Evolutionary conservation across 371 early-diverging fungal species (phyloP).

Genomic region (Zychaea mexicana): DNA sequence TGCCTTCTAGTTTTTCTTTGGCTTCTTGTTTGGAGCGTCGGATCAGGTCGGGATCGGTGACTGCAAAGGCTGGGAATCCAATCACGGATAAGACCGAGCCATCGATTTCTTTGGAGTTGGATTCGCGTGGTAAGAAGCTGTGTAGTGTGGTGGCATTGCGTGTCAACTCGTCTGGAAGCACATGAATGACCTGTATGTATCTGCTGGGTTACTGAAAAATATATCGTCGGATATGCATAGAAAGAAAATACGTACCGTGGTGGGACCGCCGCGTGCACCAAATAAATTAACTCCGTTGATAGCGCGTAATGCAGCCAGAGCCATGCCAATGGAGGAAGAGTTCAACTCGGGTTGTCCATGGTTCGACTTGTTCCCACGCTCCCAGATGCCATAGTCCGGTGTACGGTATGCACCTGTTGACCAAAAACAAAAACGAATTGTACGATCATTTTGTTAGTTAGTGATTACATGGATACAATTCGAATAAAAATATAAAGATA

Average conservation of each 20-base stretch:
- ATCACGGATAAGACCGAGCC: constrained; percentile 86
- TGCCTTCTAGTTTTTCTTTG: constrained; percentile 81
- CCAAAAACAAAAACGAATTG: background rate
- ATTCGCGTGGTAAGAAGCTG: constrained; percentile 87
- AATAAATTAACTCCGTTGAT: constrained; percentile 89
- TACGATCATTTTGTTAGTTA: background rate
- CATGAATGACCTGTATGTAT: constrained; percentile 70
- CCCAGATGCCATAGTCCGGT: constrained; percentile 93
- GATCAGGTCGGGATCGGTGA: constrained; percentile 68
- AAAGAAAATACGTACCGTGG: constrained; percentile 65
- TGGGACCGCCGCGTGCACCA: constrained; percentile 80
- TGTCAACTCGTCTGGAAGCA: constrained; percentile 85
- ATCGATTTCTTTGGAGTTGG: constrained; percentile 89
- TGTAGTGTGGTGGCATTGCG: constrained; percentile 82
- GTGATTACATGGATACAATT: background rate
- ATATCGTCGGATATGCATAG: too few relatives aligned
- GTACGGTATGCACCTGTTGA: constrained; percentile 69
- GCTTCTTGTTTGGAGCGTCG: constrained; percentile 75
- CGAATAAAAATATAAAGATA: constrained; percentile 14
- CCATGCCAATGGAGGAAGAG: constrained; percentile 90
- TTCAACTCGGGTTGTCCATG: constrained; percentile 89
- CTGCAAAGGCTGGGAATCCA: constrained; percentile 90
- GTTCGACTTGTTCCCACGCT: constrained; percentile 90
- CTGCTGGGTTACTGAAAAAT: too few relatives aligned
- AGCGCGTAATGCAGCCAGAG: constrained; percentile 84